Evolutionary conservation across 805 yeast species (phyloP), one percentile per base, ranked within the genome.

Genomic region (Clavispora phyllophila): DNA sequence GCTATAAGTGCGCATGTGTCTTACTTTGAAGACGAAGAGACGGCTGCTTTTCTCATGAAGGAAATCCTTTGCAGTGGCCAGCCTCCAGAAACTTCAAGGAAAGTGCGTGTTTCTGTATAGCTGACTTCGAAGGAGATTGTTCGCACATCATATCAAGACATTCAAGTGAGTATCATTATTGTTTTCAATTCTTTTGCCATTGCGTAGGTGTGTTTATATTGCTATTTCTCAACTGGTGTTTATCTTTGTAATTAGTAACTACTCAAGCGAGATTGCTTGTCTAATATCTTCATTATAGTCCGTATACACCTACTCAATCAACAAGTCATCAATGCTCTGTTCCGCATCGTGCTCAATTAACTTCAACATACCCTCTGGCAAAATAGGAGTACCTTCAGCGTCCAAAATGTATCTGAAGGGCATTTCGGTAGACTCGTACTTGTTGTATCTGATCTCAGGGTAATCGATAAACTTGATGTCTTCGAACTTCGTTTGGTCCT

Each of bases 361-460:
- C 25, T 82, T 82, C 43, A 87, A 67, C 98, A 91, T 91, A 0
- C 98, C 98, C 43, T 77, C 76, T 0, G 99, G 99, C 57, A 91
- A 70, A 9, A 93, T 85, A 1, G 99, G 98, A 47, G 77, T 74
- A 3, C 78, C 79, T 1, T 73, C 53, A 0, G 56, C 61, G 53
- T 85, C 86, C 45, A 82, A 65, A 14, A 91, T 84, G 56, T 91
- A 91, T 58, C 99, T 75, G 68, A 91, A 91, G 3, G 99, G 99
- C 99, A 91, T 91, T 60, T 91, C 97, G 0, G 96, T 89, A 3
- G 95, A 86, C 63, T 93, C 99, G 57, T 86, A 79, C 60, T 83
- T 84, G 63, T 73, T 83, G 68, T 86, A 91, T 59, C 88, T 79
- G 53, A 91, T 84, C 63, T 91, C 98, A 3, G 99, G 99, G 60